Conservation (phyloP, 352 stramenopile species). For the Stramenopiles sp. region DNA sequence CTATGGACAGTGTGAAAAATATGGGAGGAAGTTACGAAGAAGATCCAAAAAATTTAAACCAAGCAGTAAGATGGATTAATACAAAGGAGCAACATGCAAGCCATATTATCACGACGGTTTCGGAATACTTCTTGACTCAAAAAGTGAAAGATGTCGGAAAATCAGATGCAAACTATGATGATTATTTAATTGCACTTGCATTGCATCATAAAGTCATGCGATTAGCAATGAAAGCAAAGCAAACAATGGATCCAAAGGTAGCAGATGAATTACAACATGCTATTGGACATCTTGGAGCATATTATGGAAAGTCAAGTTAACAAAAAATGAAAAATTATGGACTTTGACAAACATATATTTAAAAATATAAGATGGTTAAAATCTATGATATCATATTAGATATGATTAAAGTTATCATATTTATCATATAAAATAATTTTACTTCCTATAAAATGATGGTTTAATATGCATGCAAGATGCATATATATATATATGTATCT, state of each 20-base stretch:
- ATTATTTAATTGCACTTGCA: conserved; percentile 40
- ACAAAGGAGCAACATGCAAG: conserved; percentile 39
- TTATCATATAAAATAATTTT: too few relatives aligned
- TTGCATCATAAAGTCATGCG: conserved; percentile 45
- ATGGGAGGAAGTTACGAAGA: conserved; percentile 13
- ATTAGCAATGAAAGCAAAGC: conserved; percentile 43
- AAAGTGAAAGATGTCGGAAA: conserved; percentile 33
- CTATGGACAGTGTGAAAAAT: conserved; percentile 32
- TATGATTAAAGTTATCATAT: too few relatives aligned
- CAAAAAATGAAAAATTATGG: too few relatives aligned
- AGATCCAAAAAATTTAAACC: conserved; percentile 30
- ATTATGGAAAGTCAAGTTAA: too few relatives aligned
- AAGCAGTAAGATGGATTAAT: conserved; percentile 44
- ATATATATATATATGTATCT: too few relatives aligned
- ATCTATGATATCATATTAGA: too few relatives aligned
- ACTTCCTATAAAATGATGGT: too few relatives aligned
- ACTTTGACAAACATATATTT: too few relatives aligned
- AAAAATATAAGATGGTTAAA: too few relatives aligned
- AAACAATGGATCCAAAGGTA: conserved; percentile 29
- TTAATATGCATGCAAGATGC: too few relatives aligned
- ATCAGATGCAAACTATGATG: conserved; percentile 29
- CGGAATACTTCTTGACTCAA: conserved; percentile 42
- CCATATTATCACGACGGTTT: conserved; percentile 37
- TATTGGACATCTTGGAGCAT: too few relatives aligned
- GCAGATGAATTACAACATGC: conserved; percentile 35